Conservation (phyloP, 768 basidiomycete genomes). For the Hericium erinaceus region DNA sequence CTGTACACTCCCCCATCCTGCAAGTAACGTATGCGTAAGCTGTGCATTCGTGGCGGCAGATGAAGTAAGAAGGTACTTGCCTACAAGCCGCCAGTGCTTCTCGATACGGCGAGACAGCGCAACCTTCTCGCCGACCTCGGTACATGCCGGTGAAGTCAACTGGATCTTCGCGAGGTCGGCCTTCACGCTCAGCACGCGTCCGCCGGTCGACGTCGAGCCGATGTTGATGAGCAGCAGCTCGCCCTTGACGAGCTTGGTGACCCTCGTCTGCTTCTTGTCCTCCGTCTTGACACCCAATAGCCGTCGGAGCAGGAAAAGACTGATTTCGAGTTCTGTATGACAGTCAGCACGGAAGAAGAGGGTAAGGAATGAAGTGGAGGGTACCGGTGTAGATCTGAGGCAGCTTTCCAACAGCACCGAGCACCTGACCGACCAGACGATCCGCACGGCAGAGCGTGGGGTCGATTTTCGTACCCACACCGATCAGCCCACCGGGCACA, state of each 20-base stretch:
- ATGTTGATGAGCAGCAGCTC: conserved; percentile 96
- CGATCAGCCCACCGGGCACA: conserved; percentile 95
- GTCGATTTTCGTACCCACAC: conserved; percentile 95
- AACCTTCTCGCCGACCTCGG: conserved; percentile 96
- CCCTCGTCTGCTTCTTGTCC: conserved; percentile 98
- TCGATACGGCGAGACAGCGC: conserved; percentile 91
- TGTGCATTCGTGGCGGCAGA: not conserved
- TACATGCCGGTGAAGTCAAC: conserved; percentile 90
- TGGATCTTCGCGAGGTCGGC: conserved; percentile 93
- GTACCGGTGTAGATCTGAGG: conserved; percentile 87
- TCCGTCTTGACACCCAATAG: conserved; percentile 97
- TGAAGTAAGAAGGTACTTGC: conserved; percentile 34
- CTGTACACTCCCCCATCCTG: conserved; percentile 74
- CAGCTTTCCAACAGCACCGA: conserved; percentile 89
- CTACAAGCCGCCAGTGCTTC: conserved; percentile 97
- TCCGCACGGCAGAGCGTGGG: conserved; percentile 96
- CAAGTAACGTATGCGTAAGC: not conserved
- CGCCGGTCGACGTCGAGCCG: conserved; percentile 94
- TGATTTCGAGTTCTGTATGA: conserved; percentile 74
- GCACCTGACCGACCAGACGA: conserved; percentile 91
- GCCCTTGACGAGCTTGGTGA: conserved; percentile 82
- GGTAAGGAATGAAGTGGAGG: conserved; percentile 5
- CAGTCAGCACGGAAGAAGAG: not conserved
- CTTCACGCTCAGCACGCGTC: conserved; percentile 89
- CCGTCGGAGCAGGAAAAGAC: conserved; percentile 88